Evolutionary conservation across 1,284 basidiomycete genomes (phyloP).

Genomic region (Thelephora terrestris): DNA sequence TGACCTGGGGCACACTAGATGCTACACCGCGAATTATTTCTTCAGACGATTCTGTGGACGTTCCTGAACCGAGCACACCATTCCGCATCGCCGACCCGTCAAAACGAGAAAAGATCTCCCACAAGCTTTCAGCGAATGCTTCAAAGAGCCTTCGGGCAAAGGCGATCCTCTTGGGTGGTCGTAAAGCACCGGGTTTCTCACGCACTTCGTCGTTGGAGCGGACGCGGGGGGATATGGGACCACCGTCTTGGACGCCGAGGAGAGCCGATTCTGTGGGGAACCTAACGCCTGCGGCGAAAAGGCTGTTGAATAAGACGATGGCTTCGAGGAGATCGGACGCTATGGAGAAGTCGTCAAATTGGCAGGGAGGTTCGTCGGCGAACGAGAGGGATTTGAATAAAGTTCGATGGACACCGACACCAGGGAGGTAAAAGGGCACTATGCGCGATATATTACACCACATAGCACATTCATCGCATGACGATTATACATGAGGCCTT

Average conservation of each 20-base stretch:
- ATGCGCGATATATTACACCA: slow-evolving; percentile 7
- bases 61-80: slow-evolving; percentile 42
- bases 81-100: slow-evolving; percentile 67
- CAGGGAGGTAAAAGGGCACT: slow-evolving; percentile 30
- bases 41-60: slow-evolving; percentile 41
- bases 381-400: slow-evolving; percentile 51
- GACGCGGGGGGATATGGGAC: slow-evolving; percentile 48
- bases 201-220: slow-evolving; percentile 25
- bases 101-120: slow-evolving; percentile 67
- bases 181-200: slow-evolving; percentile 17
- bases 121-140: slow-evolving; percentile 66
- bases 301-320: slow-evolving; percentile 63
- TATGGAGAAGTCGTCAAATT: slow-evolving; percentile 52
- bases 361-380: slow-evolving; percentile 35
- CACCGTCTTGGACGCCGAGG: slow-evolving; percentile 60
- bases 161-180: slow-evolving; percentile 42
- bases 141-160: slow-evolving; percentile 61
- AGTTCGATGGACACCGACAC: slow-evolving; percentile 77
- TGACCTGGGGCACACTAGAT: slow-evolving; percentile 88
- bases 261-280: slow-evolving; percentile 55
- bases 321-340: slow-evolving; percentile 56
- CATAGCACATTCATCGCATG: too few species aligned
- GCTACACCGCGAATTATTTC: slow-evolving; percentile 80
- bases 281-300: slow-evolving; percentile 73
- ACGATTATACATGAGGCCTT: too few species aligned